A percentile compares a stretch with the other conserved stretches of the same genome.
Conservation (phyloP, 106 monocot species). For the Dendrobium chrysotoxum region DNA sequence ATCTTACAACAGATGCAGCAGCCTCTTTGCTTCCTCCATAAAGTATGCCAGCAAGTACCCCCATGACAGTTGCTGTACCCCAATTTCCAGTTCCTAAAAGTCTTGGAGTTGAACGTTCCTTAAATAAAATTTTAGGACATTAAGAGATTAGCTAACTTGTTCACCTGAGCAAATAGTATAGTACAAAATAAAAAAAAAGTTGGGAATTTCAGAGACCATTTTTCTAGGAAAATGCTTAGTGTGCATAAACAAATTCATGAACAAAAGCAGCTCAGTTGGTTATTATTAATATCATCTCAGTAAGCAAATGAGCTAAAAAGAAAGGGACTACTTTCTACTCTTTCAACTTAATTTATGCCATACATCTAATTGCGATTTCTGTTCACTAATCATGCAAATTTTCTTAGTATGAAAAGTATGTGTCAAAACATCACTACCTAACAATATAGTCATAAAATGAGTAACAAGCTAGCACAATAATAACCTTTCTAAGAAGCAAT, state of each 20-base stretch:
- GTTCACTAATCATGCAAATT: background rate
- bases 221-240: background rate
- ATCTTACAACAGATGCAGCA: conserved; percentile 79
- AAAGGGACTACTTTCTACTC: background rate
- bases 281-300: background rate
- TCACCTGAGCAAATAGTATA: background rate
- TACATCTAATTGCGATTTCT: background rate
- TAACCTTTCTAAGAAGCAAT: background rate
- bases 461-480: background rate
- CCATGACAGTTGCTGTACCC: conserved; percentile 77
- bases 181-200: background rate
- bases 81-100: conserved; percentile 57
- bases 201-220: background rate
- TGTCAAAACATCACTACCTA: background rate
- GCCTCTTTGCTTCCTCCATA: conserved; percentile 98
- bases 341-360: background rate
- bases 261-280: background rate
- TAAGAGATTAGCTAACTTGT: background rate
- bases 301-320: background rate
- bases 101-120: conserved; percentile 14
- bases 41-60: conserved; percentile 76
- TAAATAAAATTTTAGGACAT: conserved; percentile 1
- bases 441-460: background rate
- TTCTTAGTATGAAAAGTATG: background rate
- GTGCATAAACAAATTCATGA: background rate